These are phyloP conservation scores for Hawksworthiomyces lignivorus DNA, from an alignment of 2,329 filamentous ascomycete genomes.

Conservation along the genomic window DNA sequence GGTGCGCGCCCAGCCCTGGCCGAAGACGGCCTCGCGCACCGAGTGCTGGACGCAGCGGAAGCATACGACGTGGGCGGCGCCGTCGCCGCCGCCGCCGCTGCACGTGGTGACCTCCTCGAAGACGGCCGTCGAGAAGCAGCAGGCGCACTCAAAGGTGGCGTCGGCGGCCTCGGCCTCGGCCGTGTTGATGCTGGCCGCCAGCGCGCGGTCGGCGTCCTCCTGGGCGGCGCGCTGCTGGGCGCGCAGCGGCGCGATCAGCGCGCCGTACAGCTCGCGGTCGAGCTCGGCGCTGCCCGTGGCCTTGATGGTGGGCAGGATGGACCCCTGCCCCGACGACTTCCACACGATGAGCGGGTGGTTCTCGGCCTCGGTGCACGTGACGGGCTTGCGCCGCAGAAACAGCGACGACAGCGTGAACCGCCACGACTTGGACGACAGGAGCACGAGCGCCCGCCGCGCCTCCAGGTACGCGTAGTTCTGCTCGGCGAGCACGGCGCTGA, in stretches of 20 bases:
- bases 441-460: conserved; percentile 61
- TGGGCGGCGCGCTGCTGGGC: conserved; percentile 33
- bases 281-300: conserved; percentile 58
- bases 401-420: conserved; percentile 64
- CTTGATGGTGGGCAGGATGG: conserved; percentile 53
- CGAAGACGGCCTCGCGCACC: conserved; percentile 81
- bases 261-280: conserved; percentile 52
- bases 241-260: conserved; percentile 49
- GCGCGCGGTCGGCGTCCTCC: conserved; percentile 42
- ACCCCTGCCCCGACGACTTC: conserved; percentile 48
- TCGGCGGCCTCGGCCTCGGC: conserved; percentile 51
- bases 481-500: conserved; percentile 73
- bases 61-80: conserved; percentile 61
- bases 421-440: conserved; percentile 67
- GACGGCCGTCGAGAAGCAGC: conserved; percentile 63
- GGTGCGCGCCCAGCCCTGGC: conserved; percentile 81
- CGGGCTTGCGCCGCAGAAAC: conserved; percentile 48
- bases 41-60: conserved; percentile 76
- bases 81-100: conserved; percentile 29
- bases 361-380: conserved; percentile 38
- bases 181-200: conserved; percentile 48
- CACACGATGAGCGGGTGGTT: conserved; percentile 56
- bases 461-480: conserved; percentile 72
- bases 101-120: conserved; percentile 74
- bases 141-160: conserved; percentile 62